A percentile compares a stretch with the other conserved stretches of the same genome.
Evolutionary conservation across 768 basidiomycete genomes (phyloP).

Genomic region (Gloeopeniophorella convolvens): DNA sequence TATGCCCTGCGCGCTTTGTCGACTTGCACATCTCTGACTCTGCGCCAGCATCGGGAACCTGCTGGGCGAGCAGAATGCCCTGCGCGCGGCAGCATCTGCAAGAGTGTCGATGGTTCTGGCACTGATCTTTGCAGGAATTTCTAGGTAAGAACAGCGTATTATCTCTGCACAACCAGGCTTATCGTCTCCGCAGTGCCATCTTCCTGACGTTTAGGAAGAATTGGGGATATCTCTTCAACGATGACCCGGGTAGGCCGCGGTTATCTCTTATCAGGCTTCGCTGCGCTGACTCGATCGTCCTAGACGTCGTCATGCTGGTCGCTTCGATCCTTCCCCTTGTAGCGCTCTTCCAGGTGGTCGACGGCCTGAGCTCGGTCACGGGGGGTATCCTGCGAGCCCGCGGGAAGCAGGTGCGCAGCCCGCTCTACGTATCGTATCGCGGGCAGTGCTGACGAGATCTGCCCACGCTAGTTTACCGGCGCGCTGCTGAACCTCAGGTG

Average conservation of each 20-base stretch:
- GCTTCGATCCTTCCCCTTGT: conserved; percentile 53
- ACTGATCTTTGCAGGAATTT: conserved; percentile 54
- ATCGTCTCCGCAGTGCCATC: conserved; percentile 28
- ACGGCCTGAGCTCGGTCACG: conserved; percentile 62
- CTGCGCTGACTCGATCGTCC: not conserved
- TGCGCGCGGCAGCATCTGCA: conserved; percentile 65
- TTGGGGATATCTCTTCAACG: conserved; percentile 58
- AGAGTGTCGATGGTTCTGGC: conserved; percentile 61
- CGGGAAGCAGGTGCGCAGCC: conserved; percentile 57
- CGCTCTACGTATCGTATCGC: not conserved
- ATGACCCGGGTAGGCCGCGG: conserved; percentile 35
- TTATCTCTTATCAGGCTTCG: not conserved
- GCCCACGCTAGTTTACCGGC: conserved; percentile 47
- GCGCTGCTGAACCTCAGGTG: conserved; percentile 75
- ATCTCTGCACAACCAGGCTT: not conserved
- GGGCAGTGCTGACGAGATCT: not conserved
- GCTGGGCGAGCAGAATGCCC: conserved; percentile 71
- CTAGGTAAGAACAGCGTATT: conserved; percentile 40
- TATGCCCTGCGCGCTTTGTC: conserved; percentile 26
- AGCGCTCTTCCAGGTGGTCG: conserved; percentile 79
- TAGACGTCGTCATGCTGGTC: conserved; percentile 41
- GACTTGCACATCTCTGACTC: not conserved
- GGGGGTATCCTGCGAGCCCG: conserved; percentile 77
- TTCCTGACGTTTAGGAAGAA: conserved; percentile 39
- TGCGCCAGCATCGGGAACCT: conserved; percentile 73